A percentile compares a stretch with the other conserved stretches of the same genome.
Conservation (phyloP, 1,284 basidiomycete genomes). For the Malassezia vespertilionis region DNA sequence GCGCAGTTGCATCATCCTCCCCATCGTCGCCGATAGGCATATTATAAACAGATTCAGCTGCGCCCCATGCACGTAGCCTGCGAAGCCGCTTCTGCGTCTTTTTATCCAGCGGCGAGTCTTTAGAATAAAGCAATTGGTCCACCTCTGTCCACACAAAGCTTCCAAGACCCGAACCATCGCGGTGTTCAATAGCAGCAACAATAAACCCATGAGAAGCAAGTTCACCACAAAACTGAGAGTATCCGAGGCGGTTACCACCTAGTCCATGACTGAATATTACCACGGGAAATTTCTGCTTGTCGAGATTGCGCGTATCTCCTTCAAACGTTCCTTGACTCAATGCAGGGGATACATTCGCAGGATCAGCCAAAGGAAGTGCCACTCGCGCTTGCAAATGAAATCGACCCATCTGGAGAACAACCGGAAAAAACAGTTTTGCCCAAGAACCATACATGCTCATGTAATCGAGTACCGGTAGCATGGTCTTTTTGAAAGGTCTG, state of each 20-base stretch:
- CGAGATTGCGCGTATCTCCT: not conserved
- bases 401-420: constrained; percentile 19
- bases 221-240: constrained; percentile 38
- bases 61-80: not conserved
- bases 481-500: constrained; percentile 23
- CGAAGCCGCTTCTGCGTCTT: not conserved
- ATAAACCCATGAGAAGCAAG: constrained; percentile 33
- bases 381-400: constrained; percentile 22
- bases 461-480: constrained; percentile 22
- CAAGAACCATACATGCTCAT: constrained; percentile 32
- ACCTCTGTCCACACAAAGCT: constrained; percentile 37
- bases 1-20: constrained; percentile 49
- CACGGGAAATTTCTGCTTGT: constrained; percentile 25
- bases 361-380: constrained; percentile 25
- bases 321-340: not conserved
- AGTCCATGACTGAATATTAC: constrained; percentile 37
- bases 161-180: constrained; percentile 51
- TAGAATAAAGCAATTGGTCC: not conserved
- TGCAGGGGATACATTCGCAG: constrained; percentile 11
- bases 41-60: constrained; percentile 24
- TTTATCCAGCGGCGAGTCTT: not conserved
- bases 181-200: constrained; percentile 52
- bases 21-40: constrained; percentile 38
- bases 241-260: constrained; percentile 33
- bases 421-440: constrained; percentile 25